These are phyloP conservation scores for Salicornia ramosissima DNA, from an alignment of 148 eudicot genomes.

Conservation along the genomic window DNA sequence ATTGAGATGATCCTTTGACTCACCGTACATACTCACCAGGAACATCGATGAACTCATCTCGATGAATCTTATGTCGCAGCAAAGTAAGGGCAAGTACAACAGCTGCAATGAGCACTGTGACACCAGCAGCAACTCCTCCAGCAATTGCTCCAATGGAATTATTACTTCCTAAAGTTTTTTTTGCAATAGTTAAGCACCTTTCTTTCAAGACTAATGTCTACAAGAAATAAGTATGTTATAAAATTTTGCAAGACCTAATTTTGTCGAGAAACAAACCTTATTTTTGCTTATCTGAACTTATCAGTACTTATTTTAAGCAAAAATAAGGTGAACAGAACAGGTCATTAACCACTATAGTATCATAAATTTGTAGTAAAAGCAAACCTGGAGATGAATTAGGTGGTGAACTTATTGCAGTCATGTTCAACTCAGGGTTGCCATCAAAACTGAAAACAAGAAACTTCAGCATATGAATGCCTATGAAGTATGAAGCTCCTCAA, in stretches of 20 bases:
- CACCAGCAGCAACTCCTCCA: slow-evolving; percentile 9
- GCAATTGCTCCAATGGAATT: background rate
- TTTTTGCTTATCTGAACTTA: too few species aligned
- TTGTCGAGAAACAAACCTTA: too few species aligned
- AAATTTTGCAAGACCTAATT: too few species aligned
- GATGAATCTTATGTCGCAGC: background rate
- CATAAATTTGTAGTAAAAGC: background rate
- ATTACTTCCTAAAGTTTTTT: background rate
- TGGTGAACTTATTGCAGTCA: slow-evolving; percentile 28
- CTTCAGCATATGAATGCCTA: background rate
- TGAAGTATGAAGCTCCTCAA: background rate
- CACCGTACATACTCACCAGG: background rate
- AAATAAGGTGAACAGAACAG: too few species aligned
- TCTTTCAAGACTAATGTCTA: too few species aligned
- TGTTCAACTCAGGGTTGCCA: slow-evolving; percentile 26
- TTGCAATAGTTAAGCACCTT: too few species aligned
- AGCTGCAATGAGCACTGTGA: background rate
- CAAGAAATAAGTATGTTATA: too few species aligned
- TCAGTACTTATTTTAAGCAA: too few species aligned
- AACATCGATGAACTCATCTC: background rate
- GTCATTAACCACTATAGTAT: too few species aligned
- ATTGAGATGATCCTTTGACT: too few species aligned
- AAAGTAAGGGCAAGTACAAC: background rate
- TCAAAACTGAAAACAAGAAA: slow-evolving; percentile 35
- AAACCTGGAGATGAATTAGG: slow-evolving; percentile 30